Conservation (phyloP, 129 eudicot genomes). For the Artemisia argyi region DNA sequence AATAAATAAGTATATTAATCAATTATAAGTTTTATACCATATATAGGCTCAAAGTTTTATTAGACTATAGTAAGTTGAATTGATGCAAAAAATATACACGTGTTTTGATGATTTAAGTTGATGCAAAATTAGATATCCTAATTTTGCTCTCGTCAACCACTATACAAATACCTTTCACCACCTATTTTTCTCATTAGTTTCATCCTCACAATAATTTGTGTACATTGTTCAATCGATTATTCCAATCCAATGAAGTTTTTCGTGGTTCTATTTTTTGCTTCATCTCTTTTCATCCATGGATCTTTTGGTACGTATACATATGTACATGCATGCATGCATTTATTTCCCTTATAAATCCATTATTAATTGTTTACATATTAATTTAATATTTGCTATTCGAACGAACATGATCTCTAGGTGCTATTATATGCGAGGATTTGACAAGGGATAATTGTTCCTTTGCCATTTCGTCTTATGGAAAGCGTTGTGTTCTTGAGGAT, state of each 20-base stretch:
- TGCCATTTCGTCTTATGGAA: slow-evolving; percentile 63
- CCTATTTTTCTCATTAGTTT: slow-evolving; percentile 33
- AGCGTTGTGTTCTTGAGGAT: slow-evolving; percentile 75
- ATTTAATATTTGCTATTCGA: not conserved
- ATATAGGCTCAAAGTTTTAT: too few species aligned
- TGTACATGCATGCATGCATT: not conserved
- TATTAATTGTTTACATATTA: not conserved
- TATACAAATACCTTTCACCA: slow-evolving; percentile 22
- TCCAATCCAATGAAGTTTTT: slow-evolving; percentile 37
- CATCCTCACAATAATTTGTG: slow-evolving; percentile 21
- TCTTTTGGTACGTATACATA: slow-evolving; percentile 35
- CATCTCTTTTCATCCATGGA: slow-evolving; percentile 44
- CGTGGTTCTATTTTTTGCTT: slow-evolving; percentile 45
- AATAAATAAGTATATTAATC: too few species aligned
- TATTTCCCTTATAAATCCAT: not conserved
- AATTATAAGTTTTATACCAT: too few species aligned
- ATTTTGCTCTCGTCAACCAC: slow-evolving; percentile 31
- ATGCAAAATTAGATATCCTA: slow-evolving; percentile 15
- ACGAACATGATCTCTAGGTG: slow-evolving; percentile 25
- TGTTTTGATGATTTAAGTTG: slow-evolving; percentile 20
- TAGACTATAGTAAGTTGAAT: too few species aligned
- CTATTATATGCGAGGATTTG: slow-evolving; percentile 55
- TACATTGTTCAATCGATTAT: slow-evolving; percentile 11
- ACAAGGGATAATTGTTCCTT: slow-evolving; percentile 46
- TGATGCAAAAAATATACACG: not conserved